Percentiles rank a stretch among this genome's conserved stretches.
These are phyloP conservation scores for Taiozyma sp. DNA, from an alignment of 1,139 yeast genomes.

Conservation along the genomic window DNA sequence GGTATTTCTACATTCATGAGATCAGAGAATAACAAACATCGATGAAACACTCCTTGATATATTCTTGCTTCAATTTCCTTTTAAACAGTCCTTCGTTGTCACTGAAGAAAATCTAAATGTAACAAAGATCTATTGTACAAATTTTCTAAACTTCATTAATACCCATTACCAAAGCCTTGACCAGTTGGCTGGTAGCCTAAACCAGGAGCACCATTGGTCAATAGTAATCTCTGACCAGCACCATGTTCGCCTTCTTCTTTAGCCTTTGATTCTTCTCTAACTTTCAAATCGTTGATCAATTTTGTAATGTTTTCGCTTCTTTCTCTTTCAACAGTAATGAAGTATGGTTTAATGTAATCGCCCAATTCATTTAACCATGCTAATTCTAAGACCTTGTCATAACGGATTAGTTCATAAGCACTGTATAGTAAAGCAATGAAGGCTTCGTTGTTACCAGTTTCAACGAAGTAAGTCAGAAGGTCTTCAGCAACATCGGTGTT, in stretches of 20 bases:
- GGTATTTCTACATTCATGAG: too few species aligned
- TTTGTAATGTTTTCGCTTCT: slow-evolving; percentile 64
- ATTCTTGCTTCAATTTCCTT: background rate
- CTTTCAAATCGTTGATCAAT: slow-evolving; percentile 65
- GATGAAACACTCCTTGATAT: background rate
- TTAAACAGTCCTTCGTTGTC: background rate
- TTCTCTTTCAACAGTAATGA: slow-evolving; percentile 77
- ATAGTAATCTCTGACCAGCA: slow-evolving; percentile 41
- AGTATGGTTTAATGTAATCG: slow-evolving; percentile 85
- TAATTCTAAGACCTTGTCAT: slow-evolving; percentile 83
- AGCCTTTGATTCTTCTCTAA: slow-evolving; percentile 48
- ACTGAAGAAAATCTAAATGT: background rate
- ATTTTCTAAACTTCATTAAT: slow-evolving; percentile 11
- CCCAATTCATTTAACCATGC: slow-evolving; percentile 87
- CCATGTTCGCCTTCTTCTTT: slow-evolving; percentile 42
- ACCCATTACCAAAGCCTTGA: slow-evolving; percentile 57
- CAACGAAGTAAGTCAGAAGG: slow-evolving; percentile 85
- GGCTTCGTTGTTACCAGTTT: slow-evolving; percentile 95
- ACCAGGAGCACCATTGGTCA: slow-evolving; percentile 59
- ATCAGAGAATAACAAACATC: background rate
- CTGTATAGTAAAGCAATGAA: slow-evolving; percentile 86
- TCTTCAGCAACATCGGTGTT: slow-evolving; percentile 85
- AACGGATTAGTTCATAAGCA: slow-evolving; percentile 74
- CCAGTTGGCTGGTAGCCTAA: slow-evolving; percentile 64
- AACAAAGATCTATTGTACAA: background rate